Evolutionary conservation across 2,329 filamentous ascomycete genomes (phyloP), one percentile per base, ranked within the genome.

Genomic region (Alternaria sp.): DNA sequence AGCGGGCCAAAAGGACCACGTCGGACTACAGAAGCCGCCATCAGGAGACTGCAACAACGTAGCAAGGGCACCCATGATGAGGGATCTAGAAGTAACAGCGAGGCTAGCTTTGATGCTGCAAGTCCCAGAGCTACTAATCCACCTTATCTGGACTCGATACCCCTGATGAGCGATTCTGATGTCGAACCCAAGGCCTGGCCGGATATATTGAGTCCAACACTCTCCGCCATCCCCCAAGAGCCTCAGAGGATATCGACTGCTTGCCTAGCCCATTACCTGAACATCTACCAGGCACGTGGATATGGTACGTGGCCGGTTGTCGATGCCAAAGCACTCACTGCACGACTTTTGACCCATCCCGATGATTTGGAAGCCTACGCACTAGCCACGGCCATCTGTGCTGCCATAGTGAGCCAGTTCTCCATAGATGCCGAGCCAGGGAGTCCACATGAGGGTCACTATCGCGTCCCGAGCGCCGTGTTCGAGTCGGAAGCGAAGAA

Each of bases 231-330:
- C 7, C 44, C 56, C 6, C 62, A 51, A 21, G 64, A 63, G n/a
- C 68, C 70, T 3, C 64, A 70, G 21, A 62, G 71, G 17, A 73
- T 76, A 51, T 74, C 73, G 13, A 73, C 65, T 7, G 71, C 73
- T 11, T 72, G 67, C 36, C 69, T 76, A 23, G 70, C 72, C 5
- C 70, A 72, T 17, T 75, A 76, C 51, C 57, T 76, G 23, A 73
- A 76, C 14, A 61, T 73, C 29, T 76, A 72, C 48, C 71, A 72
- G 13, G 54, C 58, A 8, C 66, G 73, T 9, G 73, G 72, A 2
- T 74, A 76, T 40, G 63, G 70, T 1, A 75, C 75, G 31, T 76
- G 73, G 73, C 73, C 73, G 31, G 73, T 76, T 2, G 72, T 75
- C 14, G 72, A 76, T 52, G 70, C 71, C 2, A 72, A 75, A 46